Base-by-base conservation (phyloP, 1,139 yeast genomes). In the Candida mesenterica region DNA sequence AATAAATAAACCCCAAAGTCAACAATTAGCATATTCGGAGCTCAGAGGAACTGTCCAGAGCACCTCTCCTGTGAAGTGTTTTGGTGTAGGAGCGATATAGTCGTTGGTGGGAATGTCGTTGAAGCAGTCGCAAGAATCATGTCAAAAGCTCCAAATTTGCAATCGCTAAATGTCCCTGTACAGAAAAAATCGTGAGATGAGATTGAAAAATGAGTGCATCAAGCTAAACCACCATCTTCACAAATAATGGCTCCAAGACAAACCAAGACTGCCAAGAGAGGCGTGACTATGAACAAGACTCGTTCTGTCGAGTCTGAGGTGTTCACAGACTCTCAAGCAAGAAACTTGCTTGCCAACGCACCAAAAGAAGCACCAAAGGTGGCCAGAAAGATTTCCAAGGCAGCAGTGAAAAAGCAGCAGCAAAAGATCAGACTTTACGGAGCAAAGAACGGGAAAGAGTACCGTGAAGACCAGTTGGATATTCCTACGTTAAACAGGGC, bases 401-500 rank as follows among this genome's bases (percentile, higher is more conserved):
- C 62, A 9, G 68, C 67, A 28, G 74, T 79, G 28, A 82, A 81
- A 60, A 82, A 82, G 48, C 83, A 81, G 49, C 82, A 82, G 45
- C 76, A 79, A 27, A 70, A 68, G 45, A 67, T 77, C 34, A 72
- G 85, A 54, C 66, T 84, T 36, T 84, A 84, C 50, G 94, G 94
- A 15, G 77, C 80, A 34, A 75, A 77, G 53, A 81, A 78, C 52
- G 77, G 77, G 29, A 76, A 75, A 47, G 79, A 72, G 34, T 88
- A 82, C 56, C 69, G 79, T 18, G 97, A 89, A 50, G 81, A 79
- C 41, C 95, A 88, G 51, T 68, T 90, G 30, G 77, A 82, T 28
- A 66, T 89, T 32, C 97, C 97, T 24, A 69, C 73, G 18, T 72
- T 90, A 50, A 92, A 92, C 58, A 82, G 75, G 49, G 88, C 97